These are phyloP conservation scores for Komagataella phaffii DNA, from an alignment of 805 yeast genomes.

Conservation along the genomic window DNA sequence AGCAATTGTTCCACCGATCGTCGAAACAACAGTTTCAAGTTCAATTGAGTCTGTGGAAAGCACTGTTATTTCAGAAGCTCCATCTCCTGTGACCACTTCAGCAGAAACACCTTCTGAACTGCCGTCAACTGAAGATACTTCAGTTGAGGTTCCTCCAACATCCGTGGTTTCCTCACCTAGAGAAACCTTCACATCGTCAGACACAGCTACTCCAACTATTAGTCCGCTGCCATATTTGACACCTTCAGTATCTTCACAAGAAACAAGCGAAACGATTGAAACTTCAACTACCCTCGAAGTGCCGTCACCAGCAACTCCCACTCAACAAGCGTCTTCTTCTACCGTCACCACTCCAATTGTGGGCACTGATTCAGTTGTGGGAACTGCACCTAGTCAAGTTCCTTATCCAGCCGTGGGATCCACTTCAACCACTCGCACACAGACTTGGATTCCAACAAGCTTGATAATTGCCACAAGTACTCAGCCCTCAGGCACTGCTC, in stretches of 20 bases:
- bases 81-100: background rate
- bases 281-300: background rate
- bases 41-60: constrained; percentile 1
- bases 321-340: background rate
- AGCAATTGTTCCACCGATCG: background rate
- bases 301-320: background rate
- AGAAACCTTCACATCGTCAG: background rate
- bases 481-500: constrained; percentile 15
- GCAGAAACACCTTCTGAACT: background rate
- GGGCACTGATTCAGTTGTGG: background rate
- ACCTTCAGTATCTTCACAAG: background rate
- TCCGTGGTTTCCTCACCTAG: background rate
- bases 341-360: background rate
- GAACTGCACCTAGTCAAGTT: background rate
- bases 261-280: background rate
- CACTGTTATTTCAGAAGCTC: constrained; percentile 1
- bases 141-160: background rate
- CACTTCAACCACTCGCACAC: constrained; percentile 7
- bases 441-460: constrained; percentile 30
- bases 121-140: background rate
- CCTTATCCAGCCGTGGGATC: background rate
- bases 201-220: background rate
- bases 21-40: background rate
- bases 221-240: background rate
- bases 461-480: constrained; percentile 18